A percentile compares a stretch with the other conserved stretches of the same genome.
phyloP scores from a whole-genome alignment of 148 eudicot genomes.

The Chenopodium berlandieri region DNA sequence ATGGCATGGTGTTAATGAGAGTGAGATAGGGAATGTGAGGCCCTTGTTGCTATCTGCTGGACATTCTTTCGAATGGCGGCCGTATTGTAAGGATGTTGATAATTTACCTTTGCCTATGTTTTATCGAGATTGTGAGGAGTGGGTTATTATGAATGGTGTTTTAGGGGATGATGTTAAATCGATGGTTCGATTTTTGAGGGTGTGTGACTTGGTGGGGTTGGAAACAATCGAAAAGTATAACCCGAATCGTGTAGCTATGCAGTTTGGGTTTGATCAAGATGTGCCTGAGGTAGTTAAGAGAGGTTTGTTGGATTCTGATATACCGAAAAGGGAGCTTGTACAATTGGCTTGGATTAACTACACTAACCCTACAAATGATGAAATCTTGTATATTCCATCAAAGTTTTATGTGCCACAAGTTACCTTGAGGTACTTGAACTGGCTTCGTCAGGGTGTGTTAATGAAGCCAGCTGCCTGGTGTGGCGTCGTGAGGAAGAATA shows the following conservation, averaged over 20 bases:
- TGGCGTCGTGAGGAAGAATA: conserved; percentile 18
- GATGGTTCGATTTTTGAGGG: conserved; percentile 34
- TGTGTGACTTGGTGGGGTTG: conserved; percentile 42
- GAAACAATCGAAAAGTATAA: conserved; percentile 42
- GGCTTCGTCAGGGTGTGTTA: conserved; percentile 29
- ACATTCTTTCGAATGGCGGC: conserved; percentile 45
- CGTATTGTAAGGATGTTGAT: conserved; percentile 30
- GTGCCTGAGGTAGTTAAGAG: conserved; percentile 34
- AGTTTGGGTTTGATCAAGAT: conserved; percentile 60
- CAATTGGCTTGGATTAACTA: conserved; percentile 32
- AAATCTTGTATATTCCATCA: conserved; percentile 26
- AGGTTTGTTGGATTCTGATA: not conserved
- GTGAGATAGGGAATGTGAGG: conserved; percentile 24
- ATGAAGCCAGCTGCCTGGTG: conserved; percentile 3
- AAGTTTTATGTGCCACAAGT: conserved; percentile 22
- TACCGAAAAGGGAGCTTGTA: conserved; percentile 19
- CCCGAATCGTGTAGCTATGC: conserved; percentile 62
- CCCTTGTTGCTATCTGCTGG: conserved; percentile 29
- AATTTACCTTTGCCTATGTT: conserved; percentile 2
- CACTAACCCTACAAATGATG: conserved; percentile 10
- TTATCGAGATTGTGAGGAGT: conserved; percentile 25
- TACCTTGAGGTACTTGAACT: conserved; percentile 30
- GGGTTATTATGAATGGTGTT: conserved; percentile 5
- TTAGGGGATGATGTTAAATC: conserved; percentile 24
- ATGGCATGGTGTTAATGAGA: conserved; percentile 33